Evolutionary conservation across 2,329 filamentous ascomycete genomes (phyloP), one percentile per base, ranked within the genome.

Genomic region (Ophiocordyceps camponoti-floridani): DNA sequence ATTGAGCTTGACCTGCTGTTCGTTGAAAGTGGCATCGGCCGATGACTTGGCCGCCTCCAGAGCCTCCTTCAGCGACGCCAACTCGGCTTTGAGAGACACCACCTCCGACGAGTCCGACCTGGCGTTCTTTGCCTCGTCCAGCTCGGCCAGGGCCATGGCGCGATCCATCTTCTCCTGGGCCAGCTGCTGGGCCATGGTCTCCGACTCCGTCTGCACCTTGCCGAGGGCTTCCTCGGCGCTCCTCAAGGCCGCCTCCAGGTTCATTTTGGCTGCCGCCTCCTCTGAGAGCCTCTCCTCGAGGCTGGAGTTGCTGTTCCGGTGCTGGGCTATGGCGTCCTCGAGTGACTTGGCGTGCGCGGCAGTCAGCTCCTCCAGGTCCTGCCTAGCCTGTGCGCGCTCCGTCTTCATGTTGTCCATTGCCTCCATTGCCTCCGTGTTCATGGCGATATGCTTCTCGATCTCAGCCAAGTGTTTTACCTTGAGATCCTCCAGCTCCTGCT

Each of bases 101-200:
- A 63, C 58, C 54, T 68, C 75, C 0, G 67, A 63, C 2, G 68
- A 75, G 54, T 79, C 74, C 7, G 70, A 63, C 56, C 70, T 77
- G 52, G 65, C 66, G 53, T 64, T 76, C 60, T 67, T 70, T 41
- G 64, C 59, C 8, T 73, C 73, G 48, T 81, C 77, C 14, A 80
- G 65, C 43, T 77, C 75, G 18, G 75, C 75, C 57, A 74, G 67
- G 10, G 73, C 68, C 46, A 69, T 71, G 47, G 74, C 70, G 48
- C 73, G 73, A 45, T 70, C 70, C 63, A 77, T 75, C 64, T 77
- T 77, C 50, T 73, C 72, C 43, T 70, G 64, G 2, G 71, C 74
- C 40, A 78, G 68, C 51, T 71, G 65, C 51, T 70, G 68, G 45
- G 67, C 66, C 49, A 77, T 57, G 23, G 67, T 63, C 49, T 67